These are phyloP conservation scores for Simplicillium sp. DNA, from an alignment of 2,329 filamentous ascomycete species.

Conservation along the genomic window DNA sequence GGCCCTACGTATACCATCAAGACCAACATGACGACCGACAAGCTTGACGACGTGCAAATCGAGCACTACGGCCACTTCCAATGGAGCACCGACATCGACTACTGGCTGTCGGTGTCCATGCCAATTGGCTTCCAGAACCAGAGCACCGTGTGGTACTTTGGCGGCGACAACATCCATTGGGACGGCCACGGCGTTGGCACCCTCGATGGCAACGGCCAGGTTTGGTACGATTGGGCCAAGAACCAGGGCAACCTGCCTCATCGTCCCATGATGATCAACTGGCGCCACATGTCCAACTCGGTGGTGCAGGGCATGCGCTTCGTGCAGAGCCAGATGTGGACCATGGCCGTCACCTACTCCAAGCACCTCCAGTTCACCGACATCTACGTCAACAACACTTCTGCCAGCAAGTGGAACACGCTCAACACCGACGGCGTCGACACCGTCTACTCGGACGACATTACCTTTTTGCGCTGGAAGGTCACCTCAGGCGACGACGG, in stretches of 20 bases:
- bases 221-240: conserved; percentile 45
- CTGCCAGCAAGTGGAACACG: conserved; percentile 18
- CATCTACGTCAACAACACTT: conserved; percentile 44
- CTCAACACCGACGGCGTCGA: conserved; percentile 36
- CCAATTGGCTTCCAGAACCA: conserved; percentile 46
- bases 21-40: conserved; percentile 22
- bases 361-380: conserved; percentile 35
- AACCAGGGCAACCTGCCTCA: conserved; percentile 33
- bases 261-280: conserved; percentile 42
- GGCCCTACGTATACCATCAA: conserved; percentile 23
- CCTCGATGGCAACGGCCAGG: conserved; percentile 49
- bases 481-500: conserved; percentile 44
- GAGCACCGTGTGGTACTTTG: conserved; percentile 43
- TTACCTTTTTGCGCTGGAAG: conserved; percentile 39
- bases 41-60: conserved; percentile 28
- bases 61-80: conserved; percentile 28
- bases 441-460: conserved; percentile 41
- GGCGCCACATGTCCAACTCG: conserved; percentile 33
- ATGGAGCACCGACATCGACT: conserved; percentile 35
- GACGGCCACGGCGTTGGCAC: conserved; percentile 41
- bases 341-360: conserved; percentile 42
- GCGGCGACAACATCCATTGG: conserved; percentile 39
- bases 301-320: conserved; percentile 38
- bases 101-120: conserved; percentile 42
- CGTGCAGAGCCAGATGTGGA: conserved; percentile 52